Conservation (phyloP, 2,329 filamentous ascomycete genomes). For the Dichotomopilus funicola region DNA sequence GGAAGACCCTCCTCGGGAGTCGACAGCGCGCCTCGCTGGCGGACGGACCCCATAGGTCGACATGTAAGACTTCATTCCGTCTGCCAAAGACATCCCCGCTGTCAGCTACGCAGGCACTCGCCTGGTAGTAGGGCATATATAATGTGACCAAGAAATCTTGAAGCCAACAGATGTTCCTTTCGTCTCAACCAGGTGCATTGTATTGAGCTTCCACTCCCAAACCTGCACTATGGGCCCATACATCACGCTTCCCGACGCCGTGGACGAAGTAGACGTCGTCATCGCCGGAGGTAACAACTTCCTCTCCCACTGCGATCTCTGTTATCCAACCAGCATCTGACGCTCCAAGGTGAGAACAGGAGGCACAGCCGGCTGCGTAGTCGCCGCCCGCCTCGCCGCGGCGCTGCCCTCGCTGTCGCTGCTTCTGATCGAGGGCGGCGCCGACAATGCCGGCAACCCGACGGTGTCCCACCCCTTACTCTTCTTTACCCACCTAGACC, state of each 20-base stretch:
- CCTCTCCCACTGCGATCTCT: background rate
- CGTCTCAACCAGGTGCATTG: no score
- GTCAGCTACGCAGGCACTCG: no score
- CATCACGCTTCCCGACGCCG: constrained; percentile 12
- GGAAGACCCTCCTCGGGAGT: no score
- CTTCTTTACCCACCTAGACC: constrained; percentile 41
- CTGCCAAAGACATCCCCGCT: no score
- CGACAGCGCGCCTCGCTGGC: no score
- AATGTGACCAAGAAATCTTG: no score
- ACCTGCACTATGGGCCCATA: constrained; percentile 5
- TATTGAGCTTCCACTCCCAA: no score
- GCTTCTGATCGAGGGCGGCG: constrained; percentile 47
- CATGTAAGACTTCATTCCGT: no score
- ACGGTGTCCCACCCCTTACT: constrained; percentile 44
- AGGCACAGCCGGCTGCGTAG: constrained; percentile 43
- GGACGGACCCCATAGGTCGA: no score
- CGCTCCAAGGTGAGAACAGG: constrained; percentile 20
- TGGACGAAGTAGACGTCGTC: constrained; percentile 35
- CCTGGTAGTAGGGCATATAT: no score
- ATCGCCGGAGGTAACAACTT: constrained; percentile 20
- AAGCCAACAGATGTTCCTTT: no score
- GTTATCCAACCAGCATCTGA: background rate
- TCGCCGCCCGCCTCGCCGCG: constrained; percentile 44
- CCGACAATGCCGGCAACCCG: constrained; percentile 43
- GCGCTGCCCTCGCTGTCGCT: constrained; percentile 43